Conservation (phyloP, 176 grass and related monocot genomes). For the Oryza meridionalis region DNA sequence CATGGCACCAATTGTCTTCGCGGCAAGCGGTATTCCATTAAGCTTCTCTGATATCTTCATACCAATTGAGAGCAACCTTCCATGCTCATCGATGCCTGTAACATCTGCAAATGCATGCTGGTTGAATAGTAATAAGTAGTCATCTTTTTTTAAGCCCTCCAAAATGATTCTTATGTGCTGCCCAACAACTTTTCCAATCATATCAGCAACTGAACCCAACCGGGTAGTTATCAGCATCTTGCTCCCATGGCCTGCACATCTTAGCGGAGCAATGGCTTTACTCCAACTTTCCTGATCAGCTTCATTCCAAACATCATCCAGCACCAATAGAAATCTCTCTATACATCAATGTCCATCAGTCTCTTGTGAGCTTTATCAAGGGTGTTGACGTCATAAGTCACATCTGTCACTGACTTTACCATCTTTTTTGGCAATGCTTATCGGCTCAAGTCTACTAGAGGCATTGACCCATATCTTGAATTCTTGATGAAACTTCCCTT, state of each 20-base stretch:
- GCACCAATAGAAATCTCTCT: constrained; percentile 41
- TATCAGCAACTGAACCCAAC: constrained; percentile 31
- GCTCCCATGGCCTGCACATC: constrained; percentile 13
- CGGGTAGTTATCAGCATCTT: constrained; percentile 40
- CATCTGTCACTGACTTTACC: constrained; percentile 1
- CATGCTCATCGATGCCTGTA: background rate
- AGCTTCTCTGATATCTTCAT: constrained; percentile 25
- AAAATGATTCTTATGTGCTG: background rate
- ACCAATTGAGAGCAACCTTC: constrained; percentile 14
- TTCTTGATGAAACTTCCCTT: constrained; percentile 30
- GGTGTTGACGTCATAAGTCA: background rate
- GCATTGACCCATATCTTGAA: constrained; percentile 28
- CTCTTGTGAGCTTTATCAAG: constrained; percentile 16
- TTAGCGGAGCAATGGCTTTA: constrained; percentile 1
- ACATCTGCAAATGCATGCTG: constrained; percentile 31
- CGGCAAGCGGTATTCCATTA: constrained; percentile 32
- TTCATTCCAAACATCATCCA: constrained; percentile 50
- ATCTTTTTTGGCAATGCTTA: constrained; percentile 24
- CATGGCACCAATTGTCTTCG: constrained; percentile 30
- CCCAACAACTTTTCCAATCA: background rate
- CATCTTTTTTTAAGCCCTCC: constrained; percentile 15
- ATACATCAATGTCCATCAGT: background rate
- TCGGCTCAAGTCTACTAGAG: constrained; percentile 23
- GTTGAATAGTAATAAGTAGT: constrained; percentile 33
- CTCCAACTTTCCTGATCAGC: background rate